A percentile compares a stretch with the other conserved stretches of the same genome.
phyloP scores from a whole-genome alignment of 768 basidiomycete genomes.

The Phylloporus sp. region DNA sequence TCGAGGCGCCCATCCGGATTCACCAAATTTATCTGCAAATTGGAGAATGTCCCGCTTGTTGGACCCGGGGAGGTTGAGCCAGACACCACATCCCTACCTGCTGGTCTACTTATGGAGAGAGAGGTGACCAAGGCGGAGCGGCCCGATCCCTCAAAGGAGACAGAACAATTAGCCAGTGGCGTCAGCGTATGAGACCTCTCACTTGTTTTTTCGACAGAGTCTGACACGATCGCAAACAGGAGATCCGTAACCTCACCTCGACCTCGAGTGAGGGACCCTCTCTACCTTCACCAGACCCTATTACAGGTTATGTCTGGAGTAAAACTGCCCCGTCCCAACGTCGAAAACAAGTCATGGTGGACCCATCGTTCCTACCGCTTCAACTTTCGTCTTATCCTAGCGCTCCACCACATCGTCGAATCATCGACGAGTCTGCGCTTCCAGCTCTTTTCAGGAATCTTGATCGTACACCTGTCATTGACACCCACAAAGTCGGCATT shows the following conservation, averaged over 20 bases:
- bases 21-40: slow-evolving; percentile 75
- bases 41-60: slow-evolving; percentile 88
- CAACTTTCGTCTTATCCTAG: slow-evolving; percentile 79
- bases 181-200: slow-evolving; percentile 9
- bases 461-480: slow-evolving; percentile 89
- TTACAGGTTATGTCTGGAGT: slow-evolving; percentile 88
- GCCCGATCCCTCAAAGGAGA: slow-evolving; percentile 24
- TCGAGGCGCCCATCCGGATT: slow-evolving; percentile 87
- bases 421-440: slow-evolving; percentile 53
- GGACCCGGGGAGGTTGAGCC: slow-evolving; percentile 81
- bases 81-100: slow-evolving; percentile 68
- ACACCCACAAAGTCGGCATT: slow-evolving; percentile 95
- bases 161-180: neutral
- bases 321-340: slow-evolving; percentile 83
- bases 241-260: slow-evolving; percentile 16
- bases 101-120: slow-evolving; percentile 69
- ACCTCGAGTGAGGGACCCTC: slow-evolving; percentile 5
- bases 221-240: slow-evolving; percentile 17
- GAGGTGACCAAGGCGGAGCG: slow-evolving; percentile 35
- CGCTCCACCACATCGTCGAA: slow-evolving; percentile 36
- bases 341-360: slow-evolving; percentile 79
- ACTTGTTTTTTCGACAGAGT: neutral
- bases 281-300: slow-evolving; percentile 57
- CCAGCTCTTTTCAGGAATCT: slow-evolving; percentile 61
- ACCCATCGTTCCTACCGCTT: slow-evolving; percentile 81